Percentiles rank a stretch among this genome's conserved stretches.
These are phyloP conservation scores for Penicillium vulpinum DNA, from an alignment of 2,329 filamentous ascomycete species.

Conservation along the genomic window DNA sequence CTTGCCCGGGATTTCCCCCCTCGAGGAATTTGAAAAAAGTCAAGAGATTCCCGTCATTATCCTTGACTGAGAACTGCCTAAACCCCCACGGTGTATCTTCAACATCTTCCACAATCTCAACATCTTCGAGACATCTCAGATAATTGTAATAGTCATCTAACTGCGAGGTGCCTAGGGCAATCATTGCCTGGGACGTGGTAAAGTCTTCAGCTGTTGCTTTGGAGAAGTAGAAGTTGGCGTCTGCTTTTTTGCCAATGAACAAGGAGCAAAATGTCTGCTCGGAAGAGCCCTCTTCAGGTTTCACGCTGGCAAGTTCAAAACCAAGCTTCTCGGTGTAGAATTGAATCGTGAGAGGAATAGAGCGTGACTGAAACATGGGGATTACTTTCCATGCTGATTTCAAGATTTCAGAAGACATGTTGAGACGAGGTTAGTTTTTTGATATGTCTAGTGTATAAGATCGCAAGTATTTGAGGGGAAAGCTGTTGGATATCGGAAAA, in stretches of 20 bases:
- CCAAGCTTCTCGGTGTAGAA: constrained; percentile 22
- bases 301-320: constrained; percentile 20
- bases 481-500: neutral
- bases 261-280: constrained; percentile 21
- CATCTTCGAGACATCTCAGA: neutral
- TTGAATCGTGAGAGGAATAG: constrained; percentile 13
- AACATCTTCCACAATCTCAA: neutral
- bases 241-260: constrained; percentile 19
- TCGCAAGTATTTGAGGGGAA: neutral
- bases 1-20: neutral
- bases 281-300: constrained; percentile 13
- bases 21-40: too few species aligned
- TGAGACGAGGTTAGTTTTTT: neutral
- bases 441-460: neutral
- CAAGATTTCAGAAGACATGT: neutral
- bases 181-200: constrained; percentile 14
- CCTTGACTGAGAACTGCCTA: constrained; percentile 1
- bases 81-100: constrained; percentile 6
- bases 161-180: constrained; percentile 19
- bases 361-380: constrained; percentile 19
- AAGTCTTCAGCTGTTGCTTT: constrained; percentile 9
- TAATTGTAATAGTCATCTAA: constrained; percentile 19
- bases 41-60: neutral
- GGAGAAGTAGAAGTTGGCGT: constrained; percentile 24
- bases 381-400: constrained; percentile 23